A percentile compares a stretch with the other conserved stretches of the same genome.
Evolutionary conservation across 2,329 filamentous ascomycete species (phyloP).

Genomic region (Corynespora cassiicola): DNA sequence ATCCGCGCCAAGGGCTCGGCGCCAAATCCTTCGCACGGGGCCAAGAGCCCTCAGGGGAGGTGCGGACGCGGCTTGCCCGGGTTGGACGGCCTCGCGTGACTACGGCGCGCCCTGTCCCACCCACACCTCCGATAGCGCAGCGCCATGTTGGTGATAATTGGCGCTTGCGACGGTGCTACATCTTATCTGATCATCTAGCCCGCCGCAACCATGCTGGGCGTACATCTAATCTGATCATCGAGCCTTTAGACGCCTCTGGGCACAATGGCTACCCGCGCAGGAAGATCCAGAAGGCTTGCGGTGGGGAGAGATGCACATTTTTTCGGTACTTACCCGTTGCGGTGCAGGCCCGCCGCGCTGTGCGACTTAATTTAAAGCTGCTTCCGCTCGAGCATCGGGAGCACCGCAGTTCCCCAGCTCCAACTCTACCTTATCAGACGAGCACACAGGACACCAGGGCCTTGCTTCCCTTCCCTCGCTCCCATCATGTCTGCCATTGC

Average conservation of each 20-base stretch:
- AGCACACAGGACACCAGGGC: slow-evolving; percentile 22
- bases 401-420: no score
- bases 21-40: no score
- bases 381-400: no score
- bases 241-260: slow-evolving; percentile 19
- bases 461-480: slow-evolving; percentile 12
- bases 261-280: slow-evolving; percentile 21
- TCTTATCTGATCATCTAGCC: slow-evolving; percentile 35
- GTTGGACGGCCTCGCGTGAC: no score
- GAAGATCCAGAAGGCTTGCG: slow-evolving; percentile 26
- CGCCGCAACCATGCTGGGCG: no score
- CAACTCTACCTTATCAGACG: no score
- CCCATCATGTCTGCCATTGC: slow-evolving; percentile 4
- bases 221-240: slow-evolving; percentile 39
- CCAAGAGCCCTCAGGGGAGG: no score
- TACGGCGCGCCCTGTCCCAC: no score
- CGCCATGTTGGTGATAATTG: no score
- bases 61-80: no score
- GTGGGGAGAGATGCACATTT: slow-evolving; percentile 22
- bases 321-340: slow-evolving; percentile 17
- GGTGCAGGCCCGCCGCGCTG: slow-evolving; percentile 30
- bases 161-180: slow-evolving; percentile 29
- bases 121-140: no score
- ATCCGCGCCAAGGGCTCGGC: slow-evolving; percentile 84
- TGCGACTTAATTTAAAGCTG: no score